Evolutionary conservation across 768 basidiomycete genomes (phyloP).

Genomic region (Russula griseocarnosa): DNA sequence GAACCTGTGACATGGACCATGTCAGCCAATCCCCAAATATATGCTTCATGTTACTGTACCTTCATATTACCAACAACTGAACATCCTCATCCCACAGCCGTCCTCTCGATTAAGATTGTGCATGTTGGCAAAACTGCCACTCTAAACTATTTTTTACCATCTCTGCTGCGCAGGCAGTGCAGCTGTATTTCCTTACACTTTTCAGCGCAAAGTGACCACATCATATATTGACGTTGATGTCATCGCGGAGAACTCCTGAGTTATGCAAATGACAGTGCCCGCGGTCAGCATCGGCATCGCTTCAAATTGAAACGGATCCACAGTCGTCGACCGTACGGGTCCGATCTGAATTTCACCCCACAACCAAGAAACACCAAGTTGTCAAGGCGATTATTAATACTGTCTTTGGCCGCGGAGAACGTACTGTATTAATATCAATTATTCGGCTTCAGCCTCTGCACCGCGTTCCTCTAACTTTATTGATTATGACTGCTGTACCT

Average conservation of each 20-base stretch:
- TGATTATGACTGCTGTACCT: not conserved
- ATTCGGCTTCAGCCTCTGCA: not conserved
- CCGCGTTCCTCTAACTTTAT: not conserved
- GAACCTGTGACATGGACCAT: too few species aligned
- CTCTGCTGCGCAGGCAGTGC: not conserved
- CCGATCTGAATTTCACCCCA: not conserved
- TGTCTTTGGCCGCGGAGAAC: too few species aligned
- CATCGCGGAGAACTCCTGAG: not conserved
- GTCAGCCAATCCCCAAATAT: not conserved
- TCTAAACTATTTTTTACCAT: not conserved
- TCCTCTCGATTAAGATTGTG: not conserved
- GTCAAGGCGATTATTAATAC: too few species aligned
- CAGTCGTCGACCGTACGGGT: not conserved
- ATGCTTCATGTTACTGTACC: not conserved
- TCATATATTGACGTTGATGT: not conserved
- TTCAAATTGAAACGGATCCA: not conserved
- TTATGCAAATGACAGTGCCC: not conserved
- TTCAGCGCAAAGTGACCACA: not conserved
- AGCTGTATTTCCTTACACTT: not conserved
- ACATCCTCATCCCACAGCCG: not conserved
- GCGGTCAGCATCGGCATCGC: not conserved
- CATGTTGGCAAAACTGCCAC: not conserved
- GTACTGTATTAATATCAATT: too few species aligned
- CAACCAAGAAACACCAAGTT: not conserved
- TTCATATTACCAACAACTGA: not conserved